Percentiles rank a stretch among this genome's conserved stretches.
Evolutionary conservation across 2,329 filamentous ascomycete genomes (phyloP).

Genomic region (Chalaropsis ovoidea): DNA sequence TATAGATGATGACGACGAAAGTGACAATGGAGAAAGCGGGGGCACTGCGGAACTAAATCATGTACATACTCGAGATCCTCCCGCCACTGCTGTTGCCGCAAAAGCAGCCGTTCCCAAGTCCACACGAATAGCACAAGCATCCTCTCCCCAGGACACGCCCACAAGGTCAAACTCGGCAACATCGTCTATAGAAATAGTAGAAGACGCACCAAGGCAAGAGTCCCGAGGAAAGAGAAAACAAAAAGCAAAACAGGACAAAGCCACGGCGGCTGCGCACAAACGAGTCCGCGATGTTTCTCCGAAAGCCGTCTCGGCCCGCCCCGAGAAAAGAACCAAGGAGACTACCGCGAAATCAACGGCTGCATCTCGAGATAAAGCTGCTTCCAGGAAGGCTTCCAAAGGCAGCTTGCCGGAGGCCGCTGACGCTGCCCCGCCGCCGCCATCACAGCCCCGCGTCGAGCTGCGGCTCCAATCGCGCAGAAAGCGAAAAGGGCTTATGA

Average conservation of each 20-base stretch:
- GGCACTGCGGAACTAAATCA: not conserved
- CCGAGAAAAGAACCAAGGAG: not conserved
- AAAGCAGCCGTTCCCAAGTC: not conserved
- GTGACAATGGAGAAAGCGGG: not conserved
- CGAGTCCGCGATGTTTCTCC: not conserved
- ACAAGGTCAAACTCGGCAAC: not conserved
- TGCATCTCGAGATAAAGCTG: not conserved
- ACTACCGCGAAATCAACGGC: not conserved
- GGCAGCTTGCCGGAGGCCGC: not conserved
- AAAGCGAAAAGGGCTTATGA: slow-evolving; percentile 19
- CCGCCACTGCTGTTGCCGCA: not conserved
- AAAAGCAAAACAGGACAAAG: not conserved
- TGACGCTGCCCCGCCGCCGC: not conserved
- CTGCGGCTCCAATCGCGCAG: slow-evolving; percentile 8
- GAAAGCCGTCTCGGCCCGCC: not conserved
- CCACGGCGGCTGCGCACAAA: not conserved
- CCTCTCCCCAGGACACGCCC: not conserved
- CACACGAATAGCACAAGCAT: not conserved
- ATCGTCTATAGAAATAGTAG: not conserved
- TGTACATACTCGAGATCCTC: not conserved
- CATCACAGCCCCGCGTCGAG: slow-evolving; percentile 18
- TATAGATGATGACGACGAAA: not conserved
- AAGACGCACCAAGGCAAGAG: not conserved
- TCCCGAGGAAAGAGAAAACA: not conserved
- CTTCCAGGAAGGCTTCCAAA: not conserved